Evolutionary conservation across 768 basidiomycete genomes (phyloP).

Genomic region (Porpolomopsis calyptriformis): DNA sequence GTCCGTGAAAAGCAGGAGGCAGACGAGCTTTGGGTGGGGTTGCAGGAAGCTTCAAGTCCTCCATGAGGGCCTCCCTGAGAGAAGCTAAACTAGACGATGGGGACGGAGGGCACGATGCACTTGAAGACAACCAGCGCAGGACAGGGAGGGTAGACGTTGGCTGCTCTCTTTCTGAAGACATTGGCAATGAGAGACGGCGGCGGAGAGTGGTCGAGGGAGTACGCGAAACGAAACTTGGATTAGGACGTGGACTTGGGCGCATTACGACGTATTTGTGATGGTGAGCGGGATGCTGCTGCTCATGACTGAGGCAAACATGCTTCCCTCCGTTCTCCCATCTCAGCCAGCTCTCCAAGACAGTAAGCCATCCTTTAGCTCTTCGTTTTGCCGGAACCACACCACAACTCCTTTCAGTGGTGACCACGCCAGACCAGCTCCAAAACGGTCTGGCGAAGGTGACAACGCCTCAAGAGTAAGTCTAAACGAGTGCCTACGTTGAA

Average conservation of each 20-base stretch:
- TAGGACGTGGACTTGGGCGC: background rate
- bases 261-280: background rate
- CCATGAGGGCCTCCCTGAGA: conserved; percentile 35
- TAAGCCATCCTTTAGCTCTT: conserved; percentile 16
- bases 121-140: conserved; percentile 1
- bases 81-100: background rate
- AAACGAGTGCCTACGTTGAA: background rate
- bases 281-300: too few species aligned
- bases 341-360: conserved; percentile 42
- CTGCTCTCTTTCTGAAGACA: background rate
- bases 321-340: conserved; percentile 43
- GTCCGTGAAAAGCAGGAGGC: conserved; percentile 24
- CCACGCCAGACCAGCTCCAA: conserved; percentile 44
- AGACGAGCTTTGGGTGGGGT: conserved; percentile 36
- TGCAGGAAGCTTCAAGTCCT: conserved; percentile 26
- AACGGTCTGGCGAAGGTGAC: conserved; percentile 45
- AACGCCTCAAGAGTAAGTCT: conserved; percentile 52
- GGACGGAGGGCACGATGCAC: conserved; percentile 11
- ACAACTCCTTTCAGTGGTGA: conserved; percentile 29
- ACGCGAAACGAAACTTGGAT: background rate
- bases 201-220: background rate
- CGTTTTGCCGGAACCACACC: background rate
- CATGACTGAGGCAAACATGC: too few species aligned
- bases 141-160: background rate
- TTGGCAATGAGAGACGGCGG: background rate